These are phyloP conservation scores for Boletus semigastroideus DNA, from an alignment of 1,284 basidiomycete genomes.

Conservation along the genomic window DNA sequence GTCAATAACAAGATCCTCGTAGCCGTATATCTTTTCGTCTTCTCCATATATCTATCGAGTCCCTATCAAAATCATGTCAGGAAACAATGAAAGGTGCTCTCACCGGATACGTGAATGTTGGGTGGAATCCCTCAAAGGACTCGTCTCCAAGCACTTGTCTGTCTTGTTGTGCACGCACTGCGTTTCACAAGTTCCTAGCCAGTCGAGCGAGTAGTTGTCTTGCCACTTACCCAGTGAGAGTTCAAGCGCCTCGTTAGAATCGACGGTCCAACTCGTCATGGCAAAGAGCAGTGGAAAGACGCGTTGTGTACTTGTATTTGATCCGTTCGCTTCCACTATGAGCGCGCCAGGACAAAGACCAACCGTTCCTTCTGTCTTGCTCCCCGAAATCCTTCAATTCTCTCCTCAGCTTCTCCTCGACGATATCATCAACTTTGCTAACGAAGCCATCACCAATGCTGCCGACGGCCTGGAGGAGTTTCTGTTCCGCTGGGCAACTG, in stretches of 20 bases:
- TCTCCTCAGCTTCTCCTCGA: conserved; percentile 68
- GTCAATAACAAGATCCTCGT: conserved; percentile 78
- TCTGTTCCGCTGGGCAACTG: conserved; percentile 65
- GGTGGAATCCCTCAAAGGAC: conserved; percentile 68
- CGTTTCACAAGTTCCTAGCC: neutral
- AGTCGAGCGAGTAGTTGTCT: conserved; percentile 3
- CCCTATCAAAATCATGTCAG: conserved; percentile 7
- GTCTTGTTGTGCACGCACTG: conserved; percentile 67
- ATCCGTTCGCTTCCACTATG: conserved; percentile 21
- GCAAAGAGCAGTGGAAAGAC: conserved; percentile 4
- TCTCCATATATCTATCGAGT: conserved; percentile 82
- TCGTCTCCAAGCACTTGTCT: conserved; percentile 58
- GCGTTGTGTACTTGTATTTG: conserved; percentile 34
- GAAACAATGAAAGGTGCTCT: conserved; percentile 20
- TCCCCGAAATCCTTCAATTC: conserved; percentile 65
- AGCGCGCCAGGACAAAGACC: conserved; percentile 22
- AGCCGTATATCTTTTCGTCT: conserved; percentile 96
- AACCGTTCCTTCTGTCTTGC: conserved; percentile 47
- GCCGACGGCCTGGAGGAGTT: conserved; percentile 76
- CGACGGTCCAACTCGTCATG: conserved; percentile 59
- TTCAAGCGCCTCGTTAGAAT: conserved; percentile 76
- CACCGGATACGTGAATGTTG: conserved; percentile 87
- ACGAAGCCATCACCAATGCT: conserved; percentile 66
- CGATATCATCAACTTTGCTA: conserved; percentile 66
- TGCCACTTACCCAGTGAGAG: conserved; percentile 63